These are phyloP conservation scores for Mortierella claussenii DNA, from an alignment of 192 early-diverging fungal genomes.

Conservation along the genomic window DNA sequence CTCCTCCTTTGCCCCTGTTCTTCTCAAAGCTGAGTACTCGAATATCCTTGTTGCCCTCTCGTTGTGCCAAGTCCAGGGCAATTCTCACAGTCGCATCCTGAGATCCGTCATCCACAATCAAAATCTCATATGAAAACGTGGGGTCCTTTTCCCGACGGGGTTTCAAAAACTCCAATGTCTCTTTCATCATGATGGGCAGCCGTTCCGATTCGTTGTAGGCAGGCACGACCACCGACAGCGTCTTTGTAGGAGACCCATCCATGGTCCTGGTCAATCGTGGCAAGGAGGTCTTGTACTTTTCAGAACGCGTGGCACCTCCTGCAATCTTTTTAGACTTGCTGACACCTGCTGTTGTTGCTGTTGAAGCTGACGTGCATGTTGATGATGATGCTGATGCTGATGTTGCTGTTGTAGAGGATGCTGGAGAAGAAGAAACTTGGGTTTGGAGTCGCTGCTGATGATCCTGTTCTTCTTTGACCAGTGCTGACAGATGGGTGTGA, in stretches of 20 bases:
- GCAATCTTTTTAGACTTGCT: slow-evolving; percentile 30
- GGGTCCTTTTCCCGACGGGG: slow-evolving; percentile 50
- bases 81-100: slow-evolving; percentile 77
- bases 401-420: neutral
- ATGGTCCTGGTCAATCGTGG: slow-evolving; percentile 56
- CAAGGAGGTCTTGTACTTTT: slow-evolving; percentile 61
- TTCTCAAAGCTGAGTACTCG: slow-evolving; percentile 79
- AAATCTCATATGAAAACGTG: slow-evolving; percentile 81
- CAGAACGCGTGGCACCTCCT: slow-evolving; percentile 59
- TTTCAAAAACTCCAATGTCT: slow-evolving; percentile 75
- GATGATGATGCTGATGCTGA: neutral
- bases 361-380: neutral
- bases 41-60: slow-evolving; percentile 66
- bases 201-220: slow-evolving; percentile 92
- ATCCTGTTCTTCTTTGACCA: slow-evolving; percentile 46
- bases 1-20: slow-evolving; percentile 95
- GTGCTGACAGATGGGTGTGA: slow-evolving; percentile 25
- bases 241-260: slow-evolving; percentile 57
- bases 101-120: slow-evolving; percentile 95
- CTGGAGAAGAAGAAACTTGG: neutral
- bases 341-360: neutral
- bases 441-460: slow-evolving; percentile 15
- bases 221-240: slow-evolving; percentile 86
- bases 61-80: slow-evolving; percentile 73
- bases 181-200: slow-evolving; percentile 86